phyloP scores from a whole-genome alignment of 306 rosid species.

The Carpinus viminea region DNA sequence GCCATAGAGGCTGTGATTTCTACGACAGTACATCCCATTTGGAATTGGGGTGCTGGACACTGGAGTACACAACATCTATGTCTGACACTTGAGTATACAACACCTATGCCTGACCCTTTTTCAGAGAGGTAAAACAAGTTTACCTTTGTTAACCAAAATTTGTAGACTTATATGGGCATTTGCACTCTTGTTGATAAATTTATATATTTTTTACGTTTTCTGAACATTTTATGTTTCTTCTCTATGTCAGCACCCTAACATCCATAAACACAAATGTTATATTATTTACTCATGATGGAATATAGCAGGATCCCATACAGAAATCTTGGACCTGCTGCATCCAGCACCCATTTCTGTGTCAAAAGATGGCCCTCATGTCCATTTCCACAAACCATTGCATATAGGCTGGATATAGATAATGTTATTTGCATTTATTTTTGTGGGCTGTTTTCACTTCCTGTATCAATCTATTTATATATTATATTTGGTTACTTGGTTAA shows the following conservation, averaged over 20 bases:
- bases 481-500: background rate
- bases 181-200: background rate
- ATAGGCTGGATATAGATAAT: background rate
- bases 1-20: background rate
- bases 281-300: background rate
- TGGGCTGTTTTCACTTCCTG: conserved; percentile 5
- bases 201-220: background rate
- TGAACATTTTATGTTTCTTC: background rate
- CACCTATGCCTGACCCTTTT: background rate
- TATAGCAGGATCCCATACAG: background rate
- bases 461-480: background rate
- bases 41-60: background rate
- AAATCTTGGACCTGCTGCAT: background rate
- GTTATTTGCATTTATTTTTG: background rate
- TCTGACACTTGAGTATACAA: background rate
- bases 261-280: background rate
- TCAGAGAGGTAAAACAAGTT: background rate
- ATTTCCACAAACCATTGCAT: background rate
- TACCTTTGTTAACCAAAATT: background rate
- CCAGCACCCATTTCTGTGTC: background rate
- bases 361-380: background rate
- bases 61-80: background rate
- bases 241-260: background rate
- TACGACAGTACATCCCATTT: background rate
- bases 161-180: conserved; percentile 2